These are phyloP conservation scores for Trebouxiophyceae sp. DNA, from an alignment of 163 green algal species.

Conservation along the genomic window DNA sequence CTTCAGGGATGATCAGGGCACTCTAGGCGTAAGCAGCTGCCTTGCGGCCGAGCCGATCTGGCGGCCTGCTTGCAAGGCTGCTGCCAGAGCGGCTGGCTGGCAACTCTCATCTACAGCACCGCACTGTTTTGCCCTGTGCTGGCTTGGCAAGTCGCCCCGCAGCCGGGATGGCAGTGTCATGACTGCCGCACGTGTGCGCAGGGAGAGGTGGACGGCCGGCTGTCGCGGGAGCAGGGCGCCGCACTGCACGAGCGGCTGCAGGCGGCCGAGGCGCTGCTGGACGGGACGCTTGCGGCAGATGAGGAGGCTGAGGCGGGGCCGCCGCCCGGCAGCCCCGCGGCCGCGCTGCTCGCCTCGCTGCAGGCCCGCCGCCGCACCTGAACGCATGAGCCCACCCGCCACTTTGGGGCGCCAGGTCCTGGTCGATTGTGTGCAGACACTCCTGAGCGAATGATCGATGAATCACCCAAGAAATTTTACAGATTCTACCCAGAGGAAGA, in stretches of 20 bases:
- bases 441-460: too few relatives aligned
- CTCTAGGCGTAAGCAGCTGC: too few relatives aligned
- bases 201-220: not conserved
- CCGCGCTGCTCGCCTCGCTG: not conserved
- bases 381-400: not conserved
- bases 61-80: too few relatives aligned
- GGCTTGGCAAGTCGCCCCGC: too few relatives aligned
- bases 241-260: not conserved
- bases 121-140: not conserved
- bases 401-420: not conserved
- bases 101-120: not conserved
- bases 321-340: too few relatives aligned
- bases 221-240: not conserved
- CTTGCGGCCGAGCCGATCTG: too few relatives aligned
- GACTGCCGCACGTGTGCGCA: not conserved
- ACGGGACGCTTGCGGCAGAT: not conserved
- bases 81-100: too few relatives aligned
- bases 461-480: too few relatives aligned
- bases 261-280: not conserved
- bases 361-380: not conserved
- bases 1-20: too few relatives aligned
- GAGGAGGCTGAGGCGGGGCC: not conserved
- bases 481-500: too few relatives aligned
- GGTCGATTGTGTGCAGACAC: not conserved
- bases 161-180: not conserved